Evolutionary conservation across 2,329 filamentous ascomycete species (phyloP), one percentile per base, ranked within the genome.

Genomic region (Ophiostoma tasmaniense): DNA sequence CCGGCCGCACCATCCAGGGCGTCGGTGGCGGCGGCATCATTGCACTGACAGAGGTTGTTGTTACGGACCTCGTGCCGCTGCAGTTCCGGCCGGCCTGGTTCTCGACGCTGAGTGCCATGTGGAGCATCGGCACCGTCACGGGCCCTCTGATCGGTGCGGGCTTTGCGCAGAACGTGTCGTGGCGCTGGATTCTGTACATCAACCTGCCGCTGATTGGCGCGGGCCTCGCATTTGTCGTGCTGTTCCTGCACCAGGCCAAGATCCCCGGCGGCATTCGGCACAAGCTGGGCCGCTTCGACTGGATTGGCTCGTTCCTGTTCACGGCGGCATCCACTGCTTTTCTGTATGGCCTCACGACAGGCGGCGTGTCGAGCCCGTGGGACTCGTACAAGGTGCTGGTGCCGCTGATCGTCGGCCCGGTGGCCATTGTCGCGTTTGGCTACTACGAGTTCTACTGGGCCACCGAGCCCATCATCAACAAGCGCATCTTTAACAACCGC

Each of bases 331-430:
- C 78, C 4, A 75, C 80, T 1, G 72, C 79, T 1, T 73, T 83
- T 1, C 76, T 85, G 2, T 76, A 81, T 28, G 77, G 81, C 4
- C 75, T 85, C 3, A 80, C 78, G 17, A 82, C 76, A 66, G 82
- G 79, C 28, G 82, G 82, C 1, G 75, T 79, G 1, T 70, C 75
- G 0, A 75, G 81, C 64, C 72, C 79, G 0, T 85, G 83, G 83
- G 75, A 75, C 0, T 76, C 77, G 33, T 74, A 71, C 45, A 74
- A 75, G 0, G 75, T 82, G 8, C 67, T 85, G 3, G 73, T 76
- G 0, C 81, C 83, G 1, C 73, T 85, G 3, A 70, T 84, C 3
- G 55, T 83, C 0, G 81, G 82, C 0, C 22, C 79, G 20, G 25
- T 76, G 2, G 80, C 79, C 20, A 70, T 81, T 2, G 55, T 76